Conservation (phyloP, 1,284 basidiomycete species). For the Peniophora sp. region DNA sequence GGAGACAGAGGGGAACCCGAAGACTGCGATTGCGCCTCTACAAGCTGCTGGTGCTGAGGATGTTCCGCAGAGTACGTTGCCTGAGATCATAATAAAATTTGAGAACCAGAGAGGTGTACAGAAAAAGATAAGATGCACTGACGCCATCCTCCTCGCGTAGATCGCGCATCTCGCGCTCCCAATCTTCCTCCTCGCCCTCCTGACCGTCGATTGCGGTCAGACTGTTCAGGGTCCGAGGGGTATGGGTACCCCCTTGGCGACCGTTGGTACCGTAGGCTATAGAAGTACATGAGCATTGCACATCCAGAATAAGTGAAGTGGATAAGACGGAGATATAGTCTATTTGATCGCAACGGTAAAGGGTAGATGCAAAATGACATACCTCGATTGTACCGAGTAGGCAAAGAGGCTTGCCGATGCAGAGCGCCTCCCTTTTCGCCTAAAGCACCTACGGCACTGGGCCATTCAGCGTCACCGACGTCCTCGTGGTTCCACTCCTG, state of each 20-base stretch:
- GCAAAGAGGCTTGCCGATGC: conserved; percentile 74
- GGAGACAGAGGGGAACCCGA: conserved; percentile 55
- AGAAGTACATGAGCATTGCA: conserved; percentile 8
- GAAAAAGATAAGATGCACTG: conserved; percentile 11
- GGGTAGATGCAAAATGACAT: conserved; percentile 15
- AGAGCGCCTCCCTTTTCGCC: conserved; percentile 68
- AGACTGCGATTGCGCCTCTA: conserved; percentile 37
- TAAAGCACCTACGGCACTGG: conserved; percentile 69
- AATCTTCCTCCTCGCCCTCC: conserved; percentile 78
- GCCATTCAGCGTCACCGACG: conserved; percentile 70
- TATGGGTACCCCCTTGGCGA: conserved; percentile 49
- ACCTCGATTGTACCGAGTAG: conserved; percentile 75
- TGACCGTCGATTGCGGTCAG: conserved; percentile 75
- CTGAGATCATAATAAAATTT: conserved; percentile 9
- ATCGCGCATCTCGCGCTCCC: conserved; percentile 63
- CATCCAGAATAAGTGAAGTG: conserved; percentile 9
- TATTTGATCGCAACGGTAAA: conserved; percentile 1
- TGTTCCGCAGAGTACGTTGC: conserved; percentile 30
- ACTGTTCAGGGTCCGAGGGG: conserved; percentile 71
- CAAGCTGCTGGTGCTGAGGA: conserved; percentile 39
- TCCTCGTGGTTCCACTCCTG: conserved; percentile 73
- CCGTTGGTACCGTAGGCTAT: conserved; percentile 35
- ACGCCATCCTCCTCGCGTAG: conserved; percentile 58
- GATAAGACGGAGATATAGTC: conserved; percentile 6
- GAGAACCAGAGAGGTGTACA: not conserved